Evolutionary conservation across 1,284 basidiomycete genomes (phyloP).

Genomic region (Violaceomyces palustris): DNA sequence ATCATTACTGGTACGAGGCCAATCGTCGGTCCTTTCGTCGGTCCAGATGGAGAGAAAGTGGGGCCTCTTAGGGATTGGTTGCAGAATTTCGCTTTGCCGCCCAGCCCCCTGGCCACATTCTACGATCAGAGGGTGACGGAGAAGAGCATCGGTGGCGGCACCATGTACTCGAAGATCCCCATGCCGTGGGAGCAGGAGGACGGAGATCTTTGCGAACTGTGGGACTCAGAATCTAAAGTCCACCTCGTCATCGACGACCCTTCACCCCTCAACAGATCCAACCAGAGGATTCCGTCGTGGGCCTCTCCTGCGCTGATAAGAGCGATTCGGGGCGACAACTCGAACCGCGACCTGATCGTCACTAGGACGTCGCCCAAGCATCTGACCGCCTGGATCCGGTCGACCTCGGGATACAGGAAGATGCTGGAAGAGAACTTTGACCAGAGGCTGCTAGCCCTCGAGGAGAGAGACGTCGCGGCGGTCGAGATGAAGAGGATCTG

Average conservation of each 20-base stretch:
- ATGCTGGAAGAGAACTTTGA: constrained; percentile 13
- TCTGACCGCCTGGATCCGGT: constrained; percentile 23
- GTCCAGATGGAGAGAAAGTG: constrained; percentile 13
- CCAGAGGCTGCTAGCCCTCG: constrained; percentile 15
- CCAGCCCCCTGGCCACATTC: too few relatives aligned
- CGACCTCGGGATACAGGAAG: constrained; percentile 18
- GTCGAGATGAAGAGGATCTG: constrained; percentile 18
- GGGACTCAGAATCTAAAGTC: constrained; percentile 15
- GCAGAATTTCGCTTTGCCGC: constrained; percentile 13
- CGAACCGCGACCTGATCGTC: constrained; percentile 12
- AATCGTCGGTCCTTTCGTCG: constrained; percentile 17
- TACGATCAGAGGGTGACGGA: too few relatives aligned
- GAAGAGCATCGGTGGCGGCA: too few relatives aligned
- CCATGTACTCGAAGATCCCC: constrained; percentile 14
- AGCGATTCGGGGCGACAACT: constrained; percentile 18
- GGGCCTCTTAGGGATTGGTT: constrained; percentile 23
- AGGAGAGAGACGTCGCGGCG: constrained; percentile 18
- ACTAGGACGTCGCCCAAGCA: constrained; percentile 16
- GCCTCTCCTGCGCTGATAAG: too few relatives aligned
- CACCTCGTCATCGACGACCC: constrained; percentile 29
- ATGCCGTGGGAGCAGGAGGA: constrained; percentile 20
- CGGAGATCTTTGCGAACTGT: constrained; percentile 6
- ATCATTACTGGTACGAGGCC: constrained; percentile 15
- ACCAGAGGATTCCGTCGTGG: too few relatives aligned
- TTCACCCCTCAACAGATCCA: not conserved